Conservation (phyloP, 129 eudicot species). For the Solidago caesia region DNA sequence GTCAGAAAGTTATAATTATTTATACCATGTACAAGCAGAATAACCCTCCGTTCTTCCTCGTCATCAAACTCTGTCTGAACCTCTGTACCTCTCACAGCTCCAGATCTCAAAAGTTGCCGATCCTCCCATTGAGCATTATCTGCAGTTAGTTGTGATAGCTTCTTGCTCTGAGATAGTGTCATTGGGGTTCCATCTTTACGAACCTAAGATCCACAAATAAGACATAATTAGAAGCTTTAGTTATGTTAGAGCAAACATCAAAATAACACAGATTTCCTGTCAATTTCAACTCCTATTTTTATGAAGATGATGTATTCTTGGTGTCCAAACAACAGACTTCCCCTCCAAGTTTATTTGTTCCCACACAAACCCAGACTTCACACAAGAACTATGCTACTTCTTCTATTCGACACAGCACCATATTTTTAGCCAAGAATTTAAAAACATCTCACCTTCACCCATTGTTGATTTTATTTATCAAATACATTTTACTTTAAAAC, state of each 20-base stretch:
- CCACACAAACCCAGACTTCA: no score
- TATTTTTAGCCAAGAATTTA: no score
- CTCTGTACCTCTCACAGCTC: slow-evolving; percentile 72
- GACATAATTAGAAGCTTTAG: slow-evolving; percentile 10
- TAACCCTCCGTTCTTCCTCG: slow-evolving; percentile 65
- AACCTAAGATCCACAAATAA: slow-evolving; percentile 33
- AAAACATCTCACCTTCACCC: no score
- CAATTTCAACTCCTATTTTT: no score
- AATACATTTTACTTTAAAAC: no score
- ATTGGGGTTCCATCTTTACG: slow-evolving; percentile 64
- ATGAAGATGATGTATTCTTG: no score
- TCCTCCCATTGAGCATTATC: slow-evolving; percentile 85
- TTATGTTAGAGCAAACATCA: background rate
- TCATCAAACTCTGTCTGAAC: slow-evolving; percentile 74
- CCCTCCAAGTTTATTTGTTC: no score
- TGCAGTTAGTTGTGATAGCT: slow-evolving; percentile 60
- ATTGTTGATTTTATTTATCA: no score
- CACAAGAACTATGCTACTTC: no score
- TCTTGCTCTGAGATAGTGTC: slow-evolving; percentile 78
- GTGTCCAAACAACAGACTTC: no score
- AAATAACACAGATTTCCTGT: background rate
- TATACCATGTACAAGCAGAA: slow-evolving; percentile 69
- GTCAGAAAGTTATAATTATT: background rate
- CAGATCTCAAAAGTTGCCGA: slow-evolving; percentile 72
- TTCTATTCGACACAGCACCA: no score